Evolutionary conservation across 164 flowering plant species (phyloP).

Genomic region (Aristolochia fimbriata): DNA sequence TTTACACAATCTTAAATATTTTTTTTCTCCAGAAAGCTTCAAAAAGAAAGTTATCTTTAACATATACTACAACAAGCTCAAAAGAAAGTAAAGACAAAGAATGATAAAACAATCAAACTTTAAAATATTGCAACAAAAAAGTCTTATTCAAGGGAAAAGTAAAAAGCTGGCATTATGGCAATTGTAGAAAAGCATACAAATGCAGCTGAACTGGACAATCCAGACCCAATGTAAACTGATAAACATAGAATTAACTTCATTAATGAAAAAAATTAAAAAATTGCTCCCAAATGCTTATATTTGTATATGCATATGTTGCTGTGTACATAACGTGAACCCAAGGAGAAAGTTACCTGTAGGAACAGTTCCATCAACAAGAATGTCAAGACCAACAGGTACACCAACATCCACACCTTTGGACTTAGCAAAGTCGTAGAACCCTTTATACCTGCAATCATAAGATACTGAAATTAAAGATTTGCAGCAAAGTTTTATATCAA

Average conservation of each 20-base stretch:
- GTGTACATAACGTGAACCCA: too few relatives aligned
- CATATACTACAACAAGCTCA: too few relatives aligned
- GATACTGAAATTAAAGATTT: neutral
- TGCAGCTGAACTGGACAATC: slow-evolving; percentile 95
- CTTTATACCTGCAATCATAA: slow-evolving; percentile 61
- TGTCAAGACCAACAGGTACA: slow-evolving; percentile 78
- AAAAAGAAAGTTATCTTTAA: too few relatives aligned
- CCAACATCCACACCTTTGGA: slow-evolving; percentile 64
- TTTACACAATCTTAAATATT: too few relatives aligned
- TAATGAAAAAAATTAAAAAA: neutral
- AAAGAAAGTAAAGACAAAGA: too few relatives aligned
- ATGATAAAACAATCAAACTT: too few relatives aligned
- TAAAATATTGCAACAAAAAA: too few relatives aligned
- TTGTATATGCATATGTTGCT: too few relatives aligned
- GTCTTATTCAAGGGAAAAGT: too few relatives aligned
- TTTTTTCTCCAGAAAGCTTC: too few relatives aligned
- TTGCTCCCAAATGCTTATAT: too few relatives aligned
- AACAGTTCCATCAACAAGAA: slow-evolving; percentile 82
- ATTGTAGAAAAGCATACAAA: slow-evolving; percentile 94
- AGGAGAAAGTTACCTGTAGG: slow-evolving; percentile 65
- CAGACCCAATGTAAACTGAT: slow-evolving; percentile 54
- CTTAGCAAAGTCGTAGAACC: slow-evolving; percentile 70
- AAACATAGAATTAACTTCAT: neutral
- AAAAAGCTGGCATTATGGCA: slow-evolving; percentile 87
- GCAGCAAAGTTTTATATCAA: neutral